Evolutionary conservation across 345 rosid species (phyloP), one percentile per base, ranked within the genome.

Genomic region (Nasturtium officinale): DNA sequence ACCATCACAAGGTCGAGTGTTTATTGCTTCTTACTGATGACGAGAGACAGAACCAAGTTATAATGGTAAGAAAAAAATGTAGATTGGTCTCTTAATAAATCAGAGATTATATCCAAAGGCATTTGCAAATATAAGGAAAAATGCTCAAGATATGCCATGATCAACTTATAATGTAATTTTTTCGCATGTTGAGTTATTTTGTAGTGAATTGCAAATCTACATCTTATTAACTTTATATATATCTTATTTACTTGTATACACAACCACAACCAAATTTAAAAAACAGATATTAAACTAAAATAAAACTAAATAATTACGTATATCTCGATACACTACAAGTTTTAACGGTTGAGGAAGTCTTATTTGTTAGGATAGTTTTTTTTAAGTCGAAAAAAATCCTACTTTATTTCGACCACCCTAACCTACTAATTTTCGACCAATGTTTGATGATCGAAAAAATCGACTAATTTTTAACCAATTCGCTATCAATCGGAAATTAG

Each of bases 1-100:
- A 81, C 55, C 87, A 79, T 33, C 85, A 87, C 80, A 77, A 76
- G 15, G 83, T 78, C 3, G 69, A 85, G 38, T 94, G 98, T 77
- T 67, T 82, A 1, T 3, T 89, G 62, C 18, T 86, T 18, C 84
- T 93, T 7, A 58, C 43, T 26, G 77, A 80, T 68, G 85, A 77
- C 23, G 67, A 72, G 54, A 76, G 71, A 18, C 89, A 76, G 45
- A 62, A 28, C 13, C 76, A 77, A 20, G 72, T 59, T 28, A 63
- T 9, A 12, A 4, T 71, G 61, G n/a, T 12, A 10, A 57, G 48
- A 63, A 42, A 57, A 20, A 48, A 47, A 35, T 77, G 80, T 64
- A 71, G 33, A 47, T 57, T 63, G 61, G 23, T 77, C 16, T 70
- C 80, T 64, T 76, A 55, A 54, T 61, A 25, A 25, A 47, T 56